A percentile compares a stretch with the other conserved stretches of the same genome.
These are phyloP conservation scores for Patellifolia procumbens DNA, from an alignment of 179 eudicot genomes.

Conservation along the genomic window DNA sequence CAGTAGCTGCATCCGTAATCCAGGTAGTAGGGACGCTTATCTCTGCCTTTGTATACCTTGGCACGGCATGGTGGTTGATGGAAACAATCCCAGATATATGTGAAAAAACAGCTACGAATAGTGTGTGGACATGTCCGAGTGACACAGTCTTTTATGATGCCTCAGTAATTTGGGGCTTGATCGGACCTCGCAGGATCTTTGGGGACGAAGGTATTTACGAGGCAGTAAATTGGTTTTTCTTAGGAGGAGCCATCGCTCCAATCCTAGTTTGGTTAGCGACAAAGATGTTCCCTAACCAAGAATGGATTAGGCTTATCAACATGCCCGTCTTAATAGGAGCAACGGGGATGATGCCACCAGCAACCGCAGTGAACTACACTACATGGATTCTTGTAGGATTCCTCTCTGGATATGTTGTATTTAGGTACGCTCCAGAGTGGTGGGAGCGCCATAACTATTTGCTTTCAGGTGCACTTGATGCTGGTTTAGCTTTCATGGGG, in stretches of 20 bases:
- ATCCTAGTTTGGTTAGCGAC: slow-evolving; percentile 72
- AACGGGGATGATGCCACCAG: slow-evolving; percentile 86
- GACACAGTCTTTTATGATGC: slow-evolving; percentile 93
- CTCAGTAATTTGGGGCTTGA: slow-evolving; percentile 87
- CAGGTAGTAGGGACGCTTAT: slow-evolving; percentile 81
- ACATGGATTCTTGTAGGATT: slow-evolving; percentile 85
- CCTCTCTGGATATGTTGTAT: slow-evolving; percentile 75
- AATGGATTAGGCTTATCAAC: slow-evolving; percentile 84
- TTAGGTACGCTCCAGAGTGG: slow-evolving; percentile 70
- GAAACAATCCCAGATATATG: slow-evolving; percentile 87
- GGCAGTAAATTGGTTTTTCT: slow-evolving; percentile 82
- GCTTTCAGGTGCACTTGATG: slow-evolving; percentile 88
- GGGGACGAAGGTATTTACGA: slow-evolving; percentile 73
- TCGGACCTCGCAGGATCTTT: slow-evolving; percentile 80
- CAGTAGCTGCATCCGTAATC: background rate
- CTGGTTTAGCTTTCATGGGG: slow-evolving; percentile 95
- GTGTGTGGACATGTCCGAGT: slow-evolving; percentile 85
- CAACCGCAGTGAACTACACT: slow-evolving; percentile 86
- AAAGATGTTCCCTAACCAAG: slow-evolving; percentile 67
- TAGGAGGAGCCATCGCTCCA: slow-evolving; percentile 82
- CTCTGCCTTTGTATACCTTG: slow-evolving; percentile 64
- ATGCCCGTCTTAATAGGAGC: slow-evolving; percentile 89
- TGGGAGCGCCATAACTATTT: slow-evolving; percentile 83
- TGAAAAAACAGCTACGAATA: slow-evolving; percentile 41
- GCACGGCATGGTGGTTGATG: slow-evolving; percentile 97